Percentiles rank a stretch among this genome's conserved stretches.
phyloP scores from a whole-genome alignment of 306 rosid species.

The Parietaria judaica region DNA sequence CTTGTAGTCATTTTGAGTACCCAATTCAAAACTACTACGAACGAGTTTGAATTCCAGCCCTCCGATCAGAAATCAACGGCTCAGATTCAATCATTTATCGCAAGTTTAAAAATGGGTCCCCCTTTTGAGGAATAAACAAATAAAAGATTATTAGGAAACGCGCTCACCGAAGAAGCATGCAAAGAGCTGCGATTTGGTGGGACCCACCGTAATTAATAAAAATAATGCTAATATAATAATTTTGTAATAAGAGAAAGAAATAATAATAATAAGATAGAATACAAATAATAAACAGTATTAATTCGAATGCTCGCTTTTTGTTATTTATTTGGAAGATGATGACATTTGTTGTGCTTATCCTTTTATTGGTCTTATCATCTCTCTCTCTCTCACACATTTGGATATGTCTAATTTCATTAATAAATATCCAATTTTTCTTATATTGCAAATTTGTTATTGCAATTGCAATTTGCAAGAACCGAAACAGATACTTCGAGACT shows the following conservation, averaged over 20 bases:
- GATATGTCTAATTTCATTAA: slow-evolving; percentile 20
- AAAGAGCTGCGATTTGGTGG: slow-evolving; percentile 19
- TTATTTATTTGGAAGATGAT: slow-evolving; percentile 18
- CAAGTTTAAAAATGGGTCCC: slow-evolving; percentile 36
- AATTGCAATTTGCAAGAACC: no score
- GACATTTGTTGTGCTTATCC: slow-evolving; percentile 55
- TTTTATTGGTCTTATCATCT: slow-evolving; percentile 33
- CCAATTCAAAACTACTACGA: slow-evolving; percentile 21
- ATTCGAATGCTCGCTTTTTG: background rate
- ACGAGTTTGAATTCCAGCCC: slow-evolving; percentile 28
- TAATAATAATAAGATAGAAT: background rate
- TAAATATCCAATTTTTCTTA: background rate
- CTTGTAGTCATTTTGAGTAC: background rate
- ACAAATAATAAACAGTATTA: background rate
- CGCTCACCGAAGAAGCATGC: slow-evolving; percentile 12
- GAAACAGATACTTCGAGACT: no score
- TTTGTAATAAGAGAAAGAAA: background rate
- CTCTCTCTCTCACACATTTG: slow-evolving; percentile 10
- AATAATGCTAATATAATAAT: background rate
- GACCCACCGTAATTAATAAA: background rate
- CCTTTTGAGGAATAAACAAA: background rate
- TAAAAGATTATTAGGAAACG: slow-evolving; percentile 1
- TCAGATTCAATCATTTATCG: slow-evolving; percentile 10
- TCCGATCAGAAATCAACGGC: slow-evolving; percentile 38
- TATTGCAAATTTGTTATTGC: background rate